Evolutionary conservation across 2,329 filamentous ascomycete genomes (phyloP), one percentile per base, ranked within the genome.

Genomic region (Pseudocercospora crystallina): DNA sequence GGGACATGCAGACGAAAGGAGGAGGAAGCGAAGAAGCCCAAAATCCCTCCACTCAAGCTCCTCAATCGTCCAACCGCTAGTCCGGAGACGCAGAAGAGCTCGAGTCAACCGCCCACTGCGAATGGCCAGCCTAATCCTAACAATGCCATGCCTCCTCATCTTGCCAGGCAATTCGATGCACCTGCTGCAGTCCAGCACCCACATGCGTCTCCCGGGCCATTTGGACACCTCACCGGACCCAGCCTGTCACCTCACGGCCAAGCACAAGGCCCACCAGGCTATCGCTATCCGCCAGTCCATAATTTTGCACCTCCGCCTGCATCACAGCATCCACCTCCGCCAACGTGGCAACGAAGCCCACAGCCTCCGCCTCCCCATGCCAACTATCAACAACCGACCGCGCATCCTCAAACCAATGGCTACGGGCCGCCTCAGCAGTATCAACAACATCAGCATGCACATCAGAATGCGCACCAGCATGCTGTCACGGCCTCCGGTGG

Each of bases 1-100:
- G 75, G 75, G 31, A 83, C 86, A 41, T 99, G 94, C 74, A 83
- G 82, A 61, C 83, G 80, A 12, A 85, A 83, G 51, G 81, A 84
- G 56, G 78, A 86, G 60, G 81, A 83, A 46, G 76, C 78, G 13
- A 81, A 78, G 53, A 76, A 76, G 59, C 81, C 82, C 34, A 87
- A 86, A 64, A 76, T 84, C 40, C 83, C 80, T 5, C 76, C 80
- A 11, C 70, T 85, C 57, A 84, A 83, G 62, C 77, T 85, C 60
- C 75, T 77, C 43, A 54, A 63, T 49, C 43, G 53, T 39, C 35
- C 51, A 29, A 59, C 56, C 53, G 58, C 43, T 20, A 63, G 61
- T 56, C 60, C 61, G 3, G 60, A 60, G 46, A 43, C 43, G 40
- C 58, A 47, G 41, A 64, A 56, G 49, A 45, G 13, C 41, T 36